Conservation (phyloP, 2,329 filamentous ascomycete genomes). For the Leptographium lundbergii region DNA sequence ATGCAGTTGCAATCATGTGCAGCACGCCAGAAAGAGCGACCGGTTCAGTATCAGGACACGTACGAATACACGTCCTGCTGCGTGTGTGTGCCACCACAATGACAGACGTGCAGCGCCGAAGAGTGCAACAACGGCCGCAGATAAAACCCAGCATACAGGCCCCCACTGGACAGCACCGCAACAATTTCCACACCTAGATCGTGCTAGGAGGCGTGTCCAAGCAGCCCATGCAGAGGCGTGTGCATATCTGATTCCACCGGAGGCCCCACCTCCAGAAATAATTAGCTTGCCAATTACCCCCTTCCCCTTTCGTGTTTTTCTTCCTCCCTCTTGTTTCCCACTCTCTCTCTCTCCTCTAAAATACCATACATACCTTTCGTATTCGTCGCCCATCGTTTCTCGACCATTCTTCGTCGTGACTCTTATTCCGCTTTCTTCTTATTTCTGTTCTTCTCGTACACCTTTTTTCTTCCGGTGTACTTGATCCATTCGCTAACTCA, state of each 20-base stretch:
- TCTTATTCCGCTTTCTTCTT: constrained; percentile 1
- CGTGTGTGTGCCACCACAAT: neutral
- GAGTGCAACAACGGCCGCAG: too few relatives aligned
- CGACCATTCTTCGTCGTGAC: constrained; percentile 5
- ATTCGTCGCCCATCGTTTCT: constrained; percentile 12
- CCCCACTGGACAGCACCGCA: neutral
- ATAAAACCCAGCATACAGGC: too few relatives aligned
- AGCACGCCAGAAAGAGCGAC: too few relatives aligned
- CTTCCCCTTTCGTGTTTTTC: constrained; percentile 7
- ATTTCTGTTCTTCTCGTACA: constrained; percentile 1
- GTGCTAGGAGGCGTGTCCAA: neutral
- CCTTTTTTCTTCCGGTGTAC: neutral
- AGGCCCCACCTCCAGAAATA: neutral
- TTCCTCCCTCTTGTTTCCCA: constrained; percentile 1
- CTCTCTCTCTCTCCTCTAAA: neutral
- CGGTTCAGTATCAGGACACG: too few relatives aligned
- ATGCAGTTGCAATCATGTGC: too few relatives aligned
- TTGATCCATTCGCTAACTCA: constrained; percentile 1
- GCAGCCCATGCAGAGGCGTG: neutral
- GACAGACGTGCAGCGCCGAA: neutral
- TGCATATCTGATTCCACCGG: neutral
- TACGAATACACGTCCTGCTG: neutral
- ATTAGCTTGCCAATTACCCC: constrained; percentile 7
- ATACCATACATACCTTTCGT: constrained; percentile 2
- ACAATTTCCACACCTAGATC: neutral